Evolutionary conservation across 108 stramenopile genomes (phyloP).

Genomic region (Thalassiosira profunda): DNA sequence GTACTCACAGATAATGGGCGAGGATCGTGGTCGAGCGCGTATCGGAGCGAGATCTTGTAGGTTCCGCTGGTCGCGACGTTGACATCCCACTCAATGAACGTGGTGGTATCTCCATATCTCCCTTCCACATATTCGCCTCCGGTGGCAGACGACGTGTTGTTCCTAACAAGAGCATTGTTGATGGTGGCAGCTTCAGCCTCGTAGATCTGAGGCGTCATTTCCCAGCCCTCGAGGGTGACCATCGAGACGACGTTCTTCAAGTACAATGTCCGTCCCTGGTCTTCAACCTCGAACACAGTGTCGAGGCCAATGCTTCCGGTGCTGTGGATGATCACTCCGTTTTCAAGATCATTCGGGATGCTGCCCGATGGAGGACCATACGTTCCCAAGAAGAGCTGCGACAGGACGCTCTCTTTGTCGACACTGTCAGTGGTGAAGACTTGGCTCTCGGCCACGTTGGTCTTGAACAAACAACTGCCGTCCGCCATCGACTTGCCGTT

Average conservation of each 20-base stretch:
- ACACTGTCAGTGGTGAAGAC: conserved; percentile 33
- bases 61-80: conserved; percentile 12
- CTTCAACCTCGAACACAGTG: conserved; percentile 63
- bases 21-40: conserved; percentile 25
- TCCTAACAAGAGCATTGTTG: conserved; percentile 22
- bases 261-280: conserved; percentile 39
- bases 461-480: conserved; percentile 56
- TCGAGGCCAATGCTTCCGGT: conserved; percentile 40
- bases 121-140: conserved; percentile 15
- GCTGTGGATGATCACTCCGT: conserved; percentile 25
- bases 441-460: conserved; percentile 34
- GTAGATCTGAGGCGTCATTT: conserved; percentile 15
- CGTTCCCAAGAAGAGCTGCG: conserved; percentile 46
- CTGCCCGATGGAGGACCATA: conserved; percentile 21
- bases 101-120: conserved; percentile 9
- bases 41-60: conserved; percentile 32
- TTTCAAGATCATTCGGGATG: conserved; percentile 2
- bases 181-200: conserved; percentile 39
- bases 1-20: neutral
- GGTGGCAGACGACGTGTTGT: conserved; percentile 7
- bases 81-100: conserved; percentile 38
- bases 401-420: conserved; percentile 15
- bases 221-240: conserved; percentile 41
- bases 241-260: conserved; percentile 57
- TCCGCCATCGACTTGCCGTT: conserved; percentile 21